phyloP scores from a whole-genome alignment of 768 basidiomycete species.

The Tulasnella sp. region DNA sequence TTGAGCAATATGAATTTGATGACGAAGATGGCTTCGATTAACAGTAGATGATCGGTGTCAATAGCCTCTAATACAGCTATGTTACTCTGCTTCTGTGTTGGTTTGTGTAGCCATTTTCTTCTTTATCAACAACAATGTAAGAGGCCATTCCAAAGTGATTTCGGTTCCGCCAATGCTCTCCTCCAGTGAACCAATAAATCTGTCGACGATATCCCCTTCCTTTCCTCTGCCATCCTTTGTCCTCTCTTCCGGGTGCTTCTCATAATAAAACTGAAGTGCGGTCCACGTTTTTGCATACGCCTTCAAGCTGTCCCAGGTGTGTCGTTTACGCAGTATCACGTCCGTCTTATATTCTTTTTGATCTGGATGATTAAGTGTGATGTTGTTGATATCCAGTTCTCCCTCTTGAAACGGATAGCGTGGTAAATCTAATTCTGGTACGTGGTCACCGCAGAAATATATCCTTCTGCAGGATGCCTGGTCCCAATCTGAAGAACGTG shows the following conservation, averaged over 20 bases:
- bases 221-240: not conserved
- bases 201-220: constrained; percentile 20
- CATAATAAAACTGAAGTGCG: constrained; percentile 52
- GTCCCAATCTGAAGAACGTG: constrained; percentile 20
- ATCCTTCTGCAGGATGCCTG: constrained; percentile 18
- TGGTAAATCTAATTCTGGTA: constrained; percentile 23
- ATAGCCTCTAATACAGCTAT: not conserved
- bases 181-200: constrained; percentile 13
- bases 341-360: constrained; percentile 7
- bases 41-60: too few species aligned
- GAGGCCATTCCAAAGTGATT: constrained; percentile 25
- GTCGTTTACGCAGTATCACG: constrained; percentile 41
- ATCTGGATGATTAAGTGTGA: too few species aligned
- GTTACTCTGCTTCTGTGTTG: not conserved
- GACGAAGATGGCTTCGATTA: not conserved
- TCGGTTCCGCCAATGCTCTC: constrained; percentile 16
- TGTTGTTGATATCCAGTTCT: too few species aligned
- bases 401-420: not conserved
- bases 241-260: constrained; percentile 45
- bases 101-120: constrained; percentile 5
- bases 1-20: constrained; percentile 11
- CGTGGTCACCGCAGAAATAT: constrained; percentile 30
- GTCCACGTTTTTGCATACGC: constrained; percentile 62
- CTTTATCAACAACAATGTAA: constrained; percentile 25
- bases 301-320: constrained; percentile 53